A percentile compares a stretch with the other conserved stretches of the same genome.
phyloP scores from a whole-genome alignment of 495 filamentous ascomycete species.

The Lasiosphaeria ovina region DNA sequence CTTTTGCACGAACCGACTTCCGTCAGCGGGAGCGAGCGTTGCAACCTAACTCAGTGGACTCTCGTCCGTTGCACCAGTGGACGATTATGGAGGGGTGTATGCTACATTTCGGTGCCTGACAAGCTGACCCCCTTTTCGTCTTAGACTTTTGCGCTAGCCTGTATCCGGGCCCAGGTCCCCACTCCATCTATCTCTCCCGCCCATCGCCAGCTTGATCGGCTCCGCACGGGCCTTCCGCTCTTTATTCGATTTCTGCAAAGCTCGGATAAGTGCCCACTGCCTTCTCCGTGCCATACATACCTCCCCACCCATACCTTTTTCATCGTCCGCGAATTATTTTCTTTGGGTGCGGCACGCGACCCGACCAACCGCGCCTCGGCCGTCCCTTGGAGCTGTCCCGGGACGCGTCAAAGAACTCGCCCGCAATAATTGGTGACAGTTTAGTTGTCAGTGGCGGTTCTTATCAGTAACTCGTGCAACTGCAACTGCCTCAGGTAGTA shows the following conservation, averaged over 20 bases:
- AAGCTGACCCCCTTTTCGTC: constrained; percentile 17
- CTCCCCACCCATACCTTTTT: no score
- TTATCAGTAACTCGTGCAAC: no score
- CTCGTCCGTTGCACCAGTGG: background rate
- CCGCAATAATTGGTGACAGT: no score
- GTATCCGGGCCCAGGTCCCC: constrained; percentile 1
- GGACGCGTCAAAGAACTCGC: no score
- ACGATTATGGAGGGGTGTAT: background rate
- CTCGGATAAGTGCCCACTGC: background rate
- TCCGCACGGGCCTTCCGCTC: background rate
- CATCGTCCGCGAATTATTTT: no score
- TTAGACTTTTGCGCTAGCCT: constrained; percentile 15
- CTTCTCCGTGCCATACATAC: background rate
- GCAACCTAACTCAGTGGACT: background rate
- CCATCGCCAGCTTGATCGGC: background rate
- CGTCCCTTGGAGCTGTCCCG: no score
- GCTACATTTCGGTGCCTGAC: background rate
- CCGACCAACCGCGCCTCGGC: no score
- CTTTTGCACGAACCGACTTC: no score
- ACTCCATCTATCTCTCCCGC: background rate
- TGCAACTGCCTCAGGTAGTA: no score
- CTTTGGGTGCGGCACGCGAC: no score
- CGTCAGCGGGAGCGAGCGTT: no score
- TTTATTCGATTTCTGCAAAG: background rate
- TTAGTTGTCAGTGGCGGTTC: no score